phyloP scores from a whole-genome alignment of 1,284 basidiomycete genomes.

The Anthracocystis walkeri region DNA sequence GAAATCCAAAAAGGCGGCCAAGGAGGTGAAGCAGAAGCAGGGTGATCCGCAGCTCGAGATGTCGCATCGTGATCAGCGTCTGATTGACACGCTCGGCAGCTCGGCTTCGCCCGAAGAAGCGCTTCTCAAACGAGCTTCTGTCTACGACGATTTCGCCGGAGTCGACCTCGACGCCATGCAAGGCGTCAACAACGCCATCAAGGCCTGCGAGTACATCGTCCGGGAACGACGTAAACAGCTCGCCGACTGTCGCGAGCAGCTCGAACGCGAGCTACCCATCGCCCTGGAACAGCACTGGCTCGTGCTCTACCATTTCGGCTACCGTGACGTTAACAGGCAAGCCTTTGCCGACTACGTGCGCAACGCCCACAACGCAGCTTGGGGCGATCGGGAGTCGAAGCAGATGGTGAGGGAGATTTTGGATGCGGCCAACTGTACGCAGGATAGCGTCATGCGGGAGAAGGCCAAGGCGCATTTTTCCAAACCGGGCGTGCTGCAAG shows the following conservation, averaged over 20 bases:
- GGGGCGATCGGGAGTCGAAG: slow-evolving; percentile 80
- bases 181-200: slow-evolving; percentile 75
- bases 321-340: slow-evolving; percentile 77
- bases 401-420: slow-evolving; percentile 75
- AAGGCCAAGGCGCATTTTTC: slow-evolving; percentile 35
- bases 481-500: slow-evolving; percentile 30
- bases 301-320: slow-evolving; percentile 77
- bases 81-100: slow-evolving; percentile 87
- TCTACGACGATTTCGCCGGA: slow-evolving; percentile 53
- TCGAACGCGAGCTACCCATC: slow-evolving; percentile 77
- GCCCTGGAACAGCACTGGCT: slow-evolving; percentile 72
- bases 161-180: slow-evolving; percentile 45
- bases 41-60: slow-evolving; percentile 48
- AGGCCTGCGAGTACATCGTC: slow-evolving; percentile 91
- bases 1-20: slow-evolving; percentile 29
- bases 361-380: slow-evolving; percentile 73
- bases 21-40: slow-evolving; percentile 40
- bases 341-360: slow-evolving; percentile 80
- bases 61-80: slow-evolving; percentile 83
- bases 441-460: slow-evolving; percentile 20
- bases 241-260: slow-evolving; percentile 81
- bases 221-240: slow-evolving; percentile 82
- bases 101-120: slow-evolving; percentile 75
- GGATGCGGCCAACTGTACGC: slow-evolving; percentile 71
- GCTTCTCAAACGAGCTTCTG: slow-evolving; percentile 69